Percentiles rank a stretch among this genome's conserved stretches.
phyloP scores from a whole-genome alignment of 169 alveolate species.

The Plasmodium relictum region DNA sequence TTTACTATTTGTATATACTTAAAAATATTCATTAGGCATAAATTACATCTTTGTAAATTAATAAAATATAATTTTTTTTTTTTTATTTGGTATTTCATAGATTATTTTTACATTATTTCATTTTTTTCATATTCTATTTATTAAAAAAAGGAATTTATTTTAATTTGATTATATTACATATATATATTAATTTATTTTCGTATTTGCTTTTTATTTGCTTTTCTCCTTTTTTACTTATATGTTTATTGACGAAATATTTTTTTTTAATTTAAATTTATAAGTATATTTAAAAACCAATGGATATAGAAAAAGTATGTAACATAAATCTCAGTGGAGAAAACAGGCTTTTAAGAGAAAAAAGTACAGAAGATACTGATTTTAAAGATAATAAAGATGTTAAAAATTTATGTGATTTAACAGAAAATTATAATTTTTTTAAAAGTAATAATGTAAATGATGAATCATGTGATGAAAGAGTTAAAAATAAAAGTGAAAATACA shows the following conservation, averaged over 20 bases:
- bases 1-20: too few relatives aligned
- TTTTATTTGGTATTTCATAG: too few relatives aligned
- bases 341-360: neutral
- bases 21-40: too few relatives aligned
- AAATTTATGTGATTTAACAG: constrained; percentile 7
- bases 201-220: neutral
- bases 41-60: too few relatives aligned
- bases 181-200: too few relatives aligned
- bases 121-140: too few relatives aligned
- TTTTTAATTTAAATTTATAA: neutral
- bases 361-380: neutral
- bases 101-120: too few relatives aligned
- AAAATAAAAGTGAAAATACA: neutral
- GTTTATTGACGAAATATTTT: neutral
- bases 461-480: neutral
- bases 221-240: neutral
- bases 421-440: constrained; percentile 14
- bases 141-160: too few relatives aligned
- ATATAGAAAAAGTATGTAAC: neutral
- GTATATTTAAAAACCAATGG: neutral
- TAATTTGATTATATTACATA: too few relatives aligned
- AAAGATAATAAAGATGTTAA: neutral
- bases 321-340: neutral
- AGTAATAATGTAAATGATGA: constrained; percentile 1
- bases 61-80: too few relatives aligned